A percentile compares a stretch with the other conserved stretches of the same genome.
Evolutionary conservation across 495 filamentous ascomycete species (phyloP).

Genomic region (Aspergillus cristatus): DNA sequence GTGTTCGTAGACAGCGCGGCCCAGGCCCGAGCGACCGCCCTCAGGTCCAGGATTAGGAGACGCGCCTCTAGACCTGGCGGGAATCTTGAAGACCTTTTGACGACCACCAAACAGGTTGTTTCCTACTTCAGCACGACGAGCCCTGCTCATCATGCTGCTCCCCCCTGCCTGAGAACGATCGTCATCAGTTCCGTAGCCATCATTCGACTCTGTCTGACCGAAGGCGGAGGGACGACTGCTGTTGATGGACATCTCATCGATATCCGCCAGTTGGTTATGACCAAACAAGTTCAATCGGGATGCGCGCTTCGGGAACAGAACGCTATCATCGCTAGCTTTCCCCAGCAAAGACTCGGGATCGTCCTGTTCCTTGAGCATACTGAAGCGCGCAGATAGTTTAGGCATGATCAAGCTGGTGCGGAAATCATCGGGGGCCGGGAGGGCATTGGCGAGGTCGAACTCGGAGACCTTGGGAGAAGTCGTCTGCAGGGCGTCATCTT

Average conservation of each 20-base stretch:
- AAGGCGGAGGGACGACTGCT: constrained; percentile 49
- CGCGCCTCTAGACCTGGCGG: constrained; percentile 36
- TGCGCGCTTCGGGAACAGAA: constrained; percentile 71
- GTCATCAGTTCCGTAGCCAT: constrained; percentile 63
- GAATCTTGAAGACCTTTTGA: constrained; percentile 92
- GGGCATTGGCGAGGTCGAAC: constrained; percentile 60
- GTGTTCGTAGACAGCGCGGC: constrained; percentile 72
- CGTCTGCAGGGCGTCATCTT: constrained; percentile 30
- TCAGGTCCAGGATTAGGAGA: constrained; percentile 13
- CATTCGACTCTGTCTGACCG: constrained; percentile 42
- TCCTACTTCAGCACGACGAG: constrained; percentile 75
- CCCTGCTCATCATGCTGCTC: constrained; percentile 78
- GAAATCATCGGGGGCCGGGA: constrained; percentile 83
- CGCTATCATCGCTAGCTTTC: constrained; percentile 90
- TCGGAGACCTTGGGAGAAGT: constrained; percentile 23
- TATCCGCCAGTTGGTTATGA: constrained; percentile 59
- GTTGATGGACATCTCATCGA: constrained; percentile 76
- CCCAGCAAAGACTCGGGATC: constrained; percentile 80
- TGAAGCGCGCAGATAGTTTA: constrained; percentile 88
- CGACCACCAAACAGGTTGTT: constrained; percentile 93
- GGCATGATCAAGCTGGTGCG: constrained; percentile 97
- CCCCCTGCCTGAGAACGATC: constrained; percentile 42
- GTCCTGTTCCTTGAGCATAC: constrained; percentile 90
- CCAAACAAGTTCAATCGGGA: constrained; percentile 55
- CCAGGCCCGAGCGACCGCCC: constrained; percentile 42